phyloP scores from a whole-genome alignment of 495 filamentous ascomycete genomes.

The Penicillium lagena region DNA sequence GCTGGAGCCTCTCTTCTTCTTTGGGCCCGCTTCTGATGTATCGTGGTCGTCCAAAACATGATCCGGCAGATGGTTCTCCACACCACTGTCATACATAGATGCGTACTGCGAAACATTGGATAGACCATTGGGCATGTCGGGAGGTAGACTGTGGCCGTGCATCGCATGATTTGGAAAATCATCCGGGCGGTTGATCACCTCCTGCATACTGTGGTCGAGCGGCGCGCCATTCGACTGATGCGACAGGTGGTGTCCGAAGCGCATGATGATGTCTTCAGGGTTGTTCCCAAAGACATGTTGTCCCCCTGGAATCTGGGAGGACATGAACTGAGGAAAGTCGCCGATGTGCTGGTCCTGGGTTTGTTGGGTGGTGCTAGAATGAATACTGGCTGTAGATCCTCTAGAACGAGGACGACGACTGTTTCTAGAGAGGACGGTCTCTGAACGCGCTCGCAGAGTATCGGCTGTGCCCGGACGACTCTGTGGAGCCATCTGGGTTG shows the following conservation, averaged over 20 bases:
- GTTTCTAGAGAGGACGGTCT: conserved; percentile 49
- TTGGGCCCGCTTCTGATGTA: conserved; percentile 52
- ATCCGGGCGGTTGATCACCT: conserved; percentile 38
- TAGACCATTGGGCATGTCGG: conserved; percentile 25
- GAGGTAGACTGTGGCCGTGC: conserved; percentile 33
- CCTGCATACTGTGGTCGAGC: conserved; percentile 45
- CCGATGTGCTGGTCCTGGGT: conserved; percentile 56
- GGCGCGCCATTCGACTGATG: conserved; percentile 45
- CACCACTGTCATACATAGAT: conserved; percentile 55
- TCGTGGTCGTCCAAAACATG: conserved; percentile 57
- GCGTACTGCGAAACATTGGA: conserved; percentile 48
- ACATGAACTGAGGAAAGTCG: conserved; percentile 41
- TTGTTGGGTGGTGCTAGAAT: conserved; percentile 62
- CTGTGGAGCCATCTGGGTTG: conserved; percentile 28
- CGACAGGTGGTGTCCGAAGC: conserved; percentile 49
- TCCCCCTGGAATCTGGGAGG: conserved; percentile 46
- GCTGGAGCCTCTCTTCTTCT: conserved; percentile 60
- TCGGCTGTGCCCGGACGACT: conserved; percentile 43
- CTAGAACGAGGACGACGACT: conserved; percentile 66
- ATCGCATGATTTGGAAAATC: conserved; percentile 45
- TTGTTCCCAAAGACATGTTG: conserved; percentile 44
- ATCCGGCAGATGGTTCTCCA: conserved; percentile 60
- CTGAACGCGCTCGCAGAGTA: conserved; percentile 50
- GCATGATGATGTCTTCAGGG: conserved; percentile 60
- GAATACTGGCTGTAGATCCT: conserved; percentile 79